A percentile compares a stretch with the other conserved stretches of the same genome.
phyloP scores from a whole-genome alignment of 306 rosid genomes.

The Pachyrhizus erosus region DNA sequence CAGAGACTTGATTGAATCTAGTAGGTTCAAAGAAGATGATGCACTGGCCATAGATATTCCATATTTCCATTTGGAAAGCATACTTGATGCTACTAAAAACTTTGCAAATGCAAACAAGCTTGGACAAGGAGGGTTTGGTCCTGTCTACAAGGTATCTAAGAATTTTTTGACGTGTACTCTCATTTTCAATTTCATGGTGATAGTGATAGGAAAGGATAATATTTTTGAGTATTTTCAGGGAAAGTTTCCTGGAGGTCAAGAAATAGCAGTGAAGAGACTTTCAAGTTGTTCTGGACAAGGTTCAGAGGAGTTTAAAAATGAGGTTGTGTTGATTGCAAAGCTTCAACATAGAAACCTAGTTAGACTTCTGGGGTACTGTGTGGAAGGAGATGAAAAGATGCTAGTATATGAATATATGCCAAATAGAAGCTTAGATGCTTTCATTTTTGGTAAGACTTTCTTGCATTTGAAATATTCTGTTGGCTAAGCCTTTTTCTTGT shows the following conservation, averaged over 20 bases:
- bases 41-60: conserved; percentile 70
- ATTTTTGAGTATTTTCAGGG: conserved; percentile 52
- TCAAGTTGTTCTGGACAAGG: conserved; percentile 89
- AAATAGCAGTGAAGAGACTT: conserved; percentile 81
- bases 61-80: conserved; percentile 64
- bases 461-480: background rate
- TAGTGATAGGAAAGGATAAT: background rate
- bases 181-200: conserved; percentile 24
- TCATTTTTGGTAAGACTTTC: conserved; percentile 71
- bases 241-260: conserved; percentile 64
- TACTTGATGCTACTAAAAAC: conserved; percentile 63
- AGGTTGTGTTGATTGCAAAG: conserved; percentile 78
- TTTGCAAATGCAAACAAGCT: conserved; percentile 73
- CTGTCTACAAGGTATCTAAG: conserved; percentile 67
- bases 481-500: background rate
- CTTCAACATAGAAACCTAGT: conserved; percentile 86
- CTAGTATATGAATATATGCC: conserved; percentile 80
- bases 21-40: conserved; percentile 61
- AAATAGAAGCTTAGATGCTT: conserved; percentile 75
- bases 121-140: conserved; percentile 85
- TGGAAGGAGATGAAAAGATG: conserved; percentile 84
- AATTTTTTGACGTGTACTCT: background rate
- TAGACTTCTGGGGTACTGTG: conserved; percentile 77
- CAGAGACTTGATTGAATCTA: conserved; percentile 65
- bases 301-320: conserved; percentile 76